Percentiles rank a stretch among this genome's conserved stretches.
Evolutionary conservation across 345 rosid species (phyloP).

Genomic region (Linum usitatissimum): DNA sequence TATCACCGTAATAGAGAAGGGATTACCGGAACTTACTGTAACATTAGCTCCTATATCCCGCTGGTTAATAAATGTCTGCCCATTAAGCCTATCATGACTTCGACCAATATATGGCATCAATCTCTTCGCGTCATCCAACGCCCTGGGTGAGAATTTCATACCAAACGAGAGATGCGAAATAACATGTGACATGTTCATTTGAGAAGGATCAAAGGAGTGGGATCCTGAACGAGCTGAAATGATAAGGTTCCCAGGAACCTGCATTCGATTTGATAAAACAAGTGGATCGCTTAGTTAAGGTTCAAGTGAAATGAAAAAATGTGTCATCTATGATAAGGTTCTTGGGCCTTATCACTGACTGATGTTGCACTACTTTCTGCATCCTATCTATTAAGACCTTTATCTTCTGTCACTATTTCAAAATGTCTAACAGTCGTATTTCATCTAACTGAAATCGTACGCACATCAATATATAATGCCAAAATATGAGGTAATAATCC

Average conservation of each 20-base stretch:
- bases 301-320: background rate
- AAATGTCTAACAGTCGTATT: no score
- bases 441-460: no score
- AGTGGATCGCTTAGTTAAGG: background rate
- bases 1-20: background rate
- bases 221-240: conserved; percentile 81
- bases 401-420: no score
- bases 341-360: no score
- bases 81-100: conserved; percentile 75
- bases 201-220: conserved; percentile 86
- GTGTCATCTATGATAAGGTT: no score
- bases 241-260: conserved; percentile 96
- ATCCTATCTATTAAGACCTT: no score
- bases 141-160: conserved; percentile 43
- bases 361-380: no score
- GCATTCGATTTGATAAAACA: conserved; percentile 6
- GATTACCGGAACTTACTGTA: conserved; percentile 51
- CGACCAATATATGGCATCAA: conserved; percentile 70
- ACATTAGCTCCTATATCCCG: conserved; percentile 76
- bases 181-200: conserved; percentile 95
- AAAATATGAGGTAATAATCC: no score
- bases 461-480: no score
- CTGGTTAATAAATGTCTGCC: conserved; percentile 67
- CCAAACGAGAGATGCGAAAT: conserved; percentile 88
- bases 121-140: conserved; percentile 50